These are phyloP conservation scores for Arthrobotrys sinensis DNA, from an alignment of 2,329 filamentous ascomycete genomes.

Conservation along the genomic window DNA sequence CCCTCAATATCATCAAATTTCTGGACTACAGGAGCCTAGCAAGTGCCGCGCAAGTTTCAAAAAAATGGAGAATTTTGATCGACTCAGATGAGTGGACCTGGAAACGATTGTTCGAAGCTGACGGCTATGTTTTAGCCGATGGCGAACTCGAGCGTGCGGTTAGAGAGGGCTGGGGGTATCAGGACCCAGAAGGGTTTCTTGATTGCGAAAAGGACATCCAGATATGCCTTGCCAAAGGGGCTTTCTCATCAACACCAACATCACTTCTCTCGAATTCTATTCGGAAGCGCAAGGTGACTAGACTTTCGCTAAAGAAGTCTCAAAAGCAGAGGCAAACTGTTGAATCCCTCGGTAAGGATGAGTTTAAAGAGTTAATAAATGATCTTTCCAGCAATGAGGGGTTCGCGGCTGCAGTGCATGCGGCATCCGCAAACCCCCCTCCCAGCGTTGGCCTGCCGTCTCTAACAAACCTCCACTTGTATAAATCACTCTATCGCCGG, in stretches of 20 bases:
- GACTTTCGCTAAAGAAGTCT: constrained; percentile 71
- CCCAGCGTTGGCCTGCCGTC: constrained; percentile 78
- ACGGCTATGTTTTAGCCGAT: constrained; percentile 83
- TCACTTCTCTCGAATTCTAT: constrained; percentile 62
- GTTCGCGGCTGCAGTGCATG: constrained; percentile 79
- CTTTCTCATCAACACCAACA: constrained; percentile 50
- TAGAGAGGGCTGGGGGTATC: constrained; percentile 96
- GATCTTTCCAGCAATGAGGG: constrained; percentile 60
- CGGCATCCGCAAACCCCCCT: constrained; percentile 77
- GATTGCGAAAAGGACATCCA: constrained; percentile 84
- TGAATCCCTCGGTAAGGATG: constrained; percentile 64
- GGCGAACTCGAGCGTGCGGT: constrained; percentile 91
- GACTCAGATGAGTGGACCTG: constrained; percentile 95
- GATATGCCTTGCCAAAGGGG: constrained; percentile 49
- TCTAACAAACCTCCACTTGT: constrained; percentile 87
- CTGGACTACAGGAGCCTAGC: constrained; percentile 89
- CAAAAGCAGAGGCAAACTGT: constrained; percentile 72
- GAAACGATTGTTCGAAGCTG: constrained; percentile 90
- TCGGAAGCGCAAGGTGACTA: constrained; percentile 71
- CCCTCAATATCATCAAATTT: constrained; percentile 88
- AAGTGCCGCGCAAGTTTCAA: constrained; percentile 91
- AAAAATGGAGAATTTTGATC: constrained; percentile 90
- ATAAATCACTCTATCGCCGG: constrained; percentile 94
- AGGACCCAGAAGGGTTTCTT: constrained; percentile 82
- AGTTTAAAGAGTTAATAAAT: constrained; percentile 65